These are phyloP conservation scores for Rutstroemia sp. DNA, from an alignment of 2,329 filamentous ascomycete genomes.

Conservation along the genomic window DNA sequence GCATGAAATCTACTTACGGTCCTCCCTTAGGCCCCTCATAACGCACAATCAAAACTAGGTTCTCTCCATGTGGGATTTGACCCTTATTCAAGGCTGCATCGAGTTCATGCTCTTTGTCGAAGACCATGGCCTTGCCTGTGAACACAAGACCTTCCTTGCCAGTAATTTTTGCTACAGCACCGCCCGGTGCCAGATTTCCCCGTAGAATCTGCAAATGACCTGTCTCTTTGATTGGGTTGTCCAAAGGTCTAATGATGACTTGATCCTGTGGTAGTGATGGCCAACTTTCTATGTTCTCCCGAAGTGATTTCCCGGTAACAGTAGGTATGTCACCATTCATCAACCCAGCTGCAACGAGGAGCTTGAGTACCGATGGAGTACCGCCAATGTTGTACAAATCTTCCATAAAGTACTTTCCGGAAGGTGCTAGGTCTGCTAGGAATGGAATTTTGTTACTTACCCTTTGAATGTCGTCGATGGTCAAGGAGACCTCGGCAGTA, in stretches of 20 bases:
- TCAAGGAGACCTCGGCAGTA: conserved; percentile 51
- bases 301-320: conserved; percentile 76
- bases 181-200: conserved; percentile 81
- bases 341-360: conserved; percentile 68
- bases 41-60: conserved; percentile 81
- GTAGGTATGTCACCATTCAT: conserved; percentile 74
- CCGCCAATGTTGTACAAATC: conserved; percentile 83
- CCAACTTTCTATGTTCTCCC: conserved; percentile 71
- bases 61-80: conserved; percentile 63
- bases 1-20: conserved; percentile 35
- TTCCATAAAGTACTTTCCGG: conserved; percentile 78
- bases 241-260: conserved; percentile 71
- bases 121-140: conserved; percentile 72
- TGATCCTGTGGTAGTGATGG: conserved; percentile 73
- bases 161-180: conserved; percentile 92
- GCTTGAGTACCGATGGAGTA: conserved; percentile 77
- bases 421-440: conserved; percentile 66
- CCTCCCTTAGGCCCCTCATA: conserved; percentile 93
- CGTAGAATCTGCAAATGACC: conserved; percentile 85
- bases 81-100: conserved; percentile 66
- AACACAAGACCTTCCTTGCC: conserved; percentile 87
- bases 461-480: conserved; percentile 48
- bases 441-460: conserved; percentile 65
- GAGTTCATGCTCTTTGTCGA: conserved; percentile 77
- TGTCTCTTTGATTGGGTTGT: conserved; percentile 68